phyloP scores from a whole-genome alignment of 495 filamentous ascomycete genomes.

The Paragyromitra xinjiangensis region DNA sequence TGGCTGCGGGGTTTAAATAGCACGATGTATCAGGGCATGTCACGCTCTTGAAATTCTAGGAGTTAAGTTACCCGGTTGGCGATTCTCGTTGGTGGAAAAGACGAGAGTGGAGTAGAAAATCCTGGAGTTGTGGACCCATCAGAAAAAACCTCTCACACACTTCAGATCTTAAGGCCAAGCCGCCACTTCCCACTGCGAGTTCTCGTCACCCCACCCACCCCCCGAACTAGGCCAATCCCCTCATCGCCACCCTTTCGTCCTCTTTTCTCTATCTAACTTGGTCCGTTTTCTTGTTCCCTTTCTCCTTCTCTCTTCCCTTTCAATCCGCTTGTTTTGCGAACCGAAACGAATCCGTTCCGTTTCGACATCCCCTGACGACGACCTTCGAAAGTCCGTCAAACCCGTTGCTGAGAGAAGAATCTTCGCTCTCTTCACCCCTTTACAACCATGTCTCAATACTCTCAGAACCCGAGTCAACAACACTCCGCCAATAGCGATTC shows the following conservation, averaged over 20 bases:
- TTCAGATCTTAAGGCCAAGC: constrained; percentile 25
- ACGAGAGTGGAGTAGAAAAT: constrained; percentile 12
- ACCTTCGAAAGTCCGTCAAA: constrained; percentile 31
- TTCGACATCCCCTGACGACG: constrained; percentile 35
- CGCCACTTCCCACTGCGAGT: constrained; percentile 26
- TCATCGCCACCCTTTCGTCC: constrained; percentile 38
- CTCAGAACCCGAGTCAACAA: constrained; percentile 40
- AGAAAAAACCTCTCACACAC: constrained; percentile 32
- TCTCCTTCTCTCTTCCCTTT: constrained; percentile 5
- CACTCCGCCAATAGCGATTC: constrained; percentile 73
- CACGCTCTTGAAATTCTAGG: constrained; percentile 5
- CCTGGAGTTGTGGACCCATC: constrained; percentile 34
- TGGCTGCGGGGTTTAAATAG: constrained; percentile 38
- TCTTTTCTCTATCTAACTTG: constrained; percentile 9
- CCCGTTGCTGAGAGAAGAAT: constrained; percentile 41
- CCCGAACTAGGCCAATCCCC: constrained; percentile 11
- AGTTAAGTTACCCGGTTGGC: constrained; percentile 33
- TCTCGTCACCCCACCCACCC: constrained; percentile 46
- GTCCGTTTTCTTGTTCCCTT: constrained; percentile 25
- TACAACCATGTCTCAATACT: constrained; percentile 53
- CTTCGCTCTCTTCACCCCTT: constrained; percentile 31
- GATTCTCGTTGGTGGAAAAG: constrained; percentile 26
- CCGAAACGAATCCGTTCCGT: constrained; percentile 43
- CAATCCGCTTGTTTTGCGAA: constrained; percentile 29
- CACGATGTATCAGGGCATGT: constrained; percentile 20